Evolutionary conservation across 2,329 filamentous ascomycete genomes (phyloP).

Genomic region (Hansfordia pulvinata): DNA sequence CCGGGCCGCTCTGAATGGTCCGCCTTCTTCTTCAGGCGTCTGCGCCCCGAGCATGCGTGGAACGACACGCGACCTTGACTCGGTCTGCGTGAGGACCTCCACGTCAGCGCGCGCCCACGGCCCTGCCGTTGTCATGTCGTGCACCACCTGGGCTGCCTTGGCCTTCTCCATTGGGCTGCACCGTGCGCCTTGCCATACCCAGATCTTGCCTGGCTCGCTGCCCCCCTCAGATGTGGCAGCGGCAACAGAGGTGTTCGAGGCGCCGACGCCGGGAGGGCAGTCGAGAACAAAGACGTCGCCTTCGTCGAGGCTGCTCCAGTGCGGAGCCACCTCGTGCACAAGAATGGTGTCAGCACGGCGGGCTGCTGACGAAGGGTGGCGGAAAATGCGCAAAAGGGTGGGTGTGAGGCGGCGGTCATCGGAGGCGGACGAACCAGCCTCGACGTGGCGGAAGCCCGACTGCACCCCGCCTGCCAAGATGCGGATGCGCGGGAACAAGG

Average conservation of each 20-base stretch:
- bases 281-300: conserved; percentile 54
- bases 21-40: conserved; percentile 23
- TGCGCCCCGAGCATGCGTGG: conserved; percentile 41
- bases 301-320: conserved; percentile 48
- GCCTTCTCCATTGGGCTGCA: conserved; percentile 58
- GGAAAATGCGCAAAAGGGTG: conserved; percentile 52
- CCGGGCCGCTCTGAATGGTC: conserved; percentile 7
- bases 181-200: conserved; percentile 54
- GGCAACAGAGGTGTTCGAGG: too few species aligned
- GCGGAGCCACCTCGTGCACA: conserved; percentile 50
- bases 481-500: conserved; percentile 44
- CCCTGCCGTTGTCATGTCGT: conserved; percentile 48
- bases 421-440: conserved; percentile 24
- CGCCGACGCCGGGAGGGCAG: too few species aligned
- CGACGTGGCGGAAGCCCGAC: conserved; percentile 51
- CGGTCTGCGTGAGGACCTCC: conserved; percentile 49
- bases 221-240: too few species aligned
- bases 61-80: conserved; percentile 38
- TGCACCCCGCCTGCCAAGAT: conserved; percentile 46
- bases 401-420: conserved; percentile 30
- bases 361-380: conserved; percentile 36
- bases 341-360: conserved; percentile 35
- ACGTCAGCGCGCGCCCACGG: conserved; percentile 53
- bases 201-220: conserved; percentile 50
- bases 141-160: conserved; percentile 53